phyloP scores from a whole-genome alignment of 768 basidiomycete genomes.

The Lactarius trivialis region DNA sequence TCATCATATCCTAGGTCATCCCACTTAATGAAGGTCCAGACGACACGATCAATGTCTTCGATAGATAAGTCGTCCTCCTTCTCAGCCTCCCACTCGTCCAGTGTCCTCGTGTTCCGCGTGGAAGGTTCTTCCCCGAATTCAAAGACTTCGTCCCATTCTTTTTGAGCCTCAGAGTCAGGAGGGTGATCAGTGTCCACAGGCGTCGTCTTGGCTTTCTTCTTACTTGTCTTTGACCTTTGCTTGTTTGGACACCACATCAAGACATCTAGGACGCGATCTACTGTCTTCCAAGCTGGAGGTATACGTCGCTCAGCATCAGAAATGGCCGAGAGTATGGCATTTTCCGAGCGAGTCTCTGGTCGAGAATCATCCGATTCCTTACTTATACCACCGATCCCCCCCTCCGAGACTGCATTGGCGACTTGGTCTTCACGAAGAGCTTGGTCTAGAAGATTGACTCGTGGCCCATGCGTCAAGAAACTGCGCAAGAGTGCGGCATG shows the following conservation, averaged over 20 bases:
- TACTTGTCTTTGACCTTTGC: conserved; percentile 25
- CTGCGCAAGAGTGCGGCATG: conserved; percentile 61
- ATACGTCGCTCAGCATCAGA: conserved; percentile 70
- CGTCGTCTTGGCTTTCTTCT: conserved; percentile 24
- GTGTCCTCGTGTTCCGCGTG: conserved; percentile 44
- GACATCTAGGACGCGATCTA: conserved; percentile 89
- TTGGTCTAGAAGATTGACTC: conserved; percentile 55
- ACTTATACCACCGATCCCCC: conserved; percentile 31
- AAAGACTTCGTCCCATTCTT: conserved; percentile 35
- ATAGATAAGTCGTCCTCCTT: conserved; percentile 37
- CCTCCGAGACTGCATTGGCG: conserved; percentile 31
- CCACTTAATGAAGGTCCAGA: conserved; percentile 92
- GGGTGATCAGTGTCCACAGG: conserved; percentile 28
- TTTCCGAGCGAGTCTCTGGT: conserved; percentile 14
- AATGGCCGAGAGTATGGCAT: conserved; percentile 35
- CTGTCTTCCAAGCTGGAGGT: conserved; percentile 75
- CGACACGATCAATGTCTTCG: conserved; percentile 53
- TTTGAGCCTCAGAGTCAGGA: conserved; percentile 29
- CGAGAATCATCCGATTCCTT: conserved; percentile 24
- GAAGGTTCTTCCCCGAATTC: conserved; percentile 61
- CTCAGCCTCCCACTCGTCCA: conserved; percentile 55
- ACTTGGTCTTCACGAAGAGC: conserved; percentile 33
- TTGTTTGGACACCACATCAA: conserved; percentile 49
- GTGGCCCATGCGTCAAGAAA: conserved; percentile 65
- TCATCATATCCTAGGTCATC: conserved; percentile 88